phyloP scores from a whole-genome alignment of 2,329 filamentous ascomycete species.

The Pseudogymnoascus sp. region DNA sequence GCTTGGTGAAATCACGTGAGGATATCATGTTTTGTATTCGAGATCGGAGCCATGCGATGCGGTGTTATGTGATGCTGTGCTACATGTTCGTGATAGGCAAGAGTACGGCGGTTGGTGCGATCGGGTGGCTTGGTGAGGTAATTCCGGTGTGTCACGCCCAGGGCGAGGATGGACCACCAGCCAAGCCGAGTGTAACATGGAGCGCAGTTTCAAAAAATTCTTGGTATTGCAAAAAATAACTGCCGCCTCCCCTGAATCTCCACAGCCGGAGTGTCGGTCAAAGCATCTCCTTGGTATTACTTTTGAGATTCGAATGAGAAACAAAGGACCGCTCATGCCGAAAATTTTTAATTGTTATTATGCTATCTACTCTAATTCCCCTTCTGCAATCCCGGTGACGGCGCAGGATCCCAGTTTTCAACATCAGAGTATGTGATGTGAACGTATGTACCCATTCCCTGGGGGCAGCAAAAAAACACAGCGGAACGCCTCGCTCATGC shows the following conservation, averaged over 20 bases:
- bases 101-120: neutral
- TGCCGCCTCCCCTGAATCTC: neutral
- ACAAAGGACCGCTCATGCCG: neutral
- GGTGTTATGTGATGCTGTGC: neutral
- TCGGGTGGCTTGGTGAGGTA: neutral
- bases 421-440: conserved; percentile 2
- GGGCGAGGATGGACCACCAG: neutral
- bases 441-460: neutral
- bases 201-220: neutral
- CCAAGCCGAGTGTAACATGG: neutral
- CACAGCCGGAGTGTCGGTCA: neutral
- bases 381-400: neutral
- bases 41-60: neutral
- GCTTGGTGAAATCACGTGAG: neutral
- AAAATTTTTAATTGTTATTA: conserved; percentile 1
- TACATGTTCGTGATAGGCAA: neutral
- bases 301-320: neutral
- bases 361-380: conserved; percentile 6
- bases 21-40: neutral
- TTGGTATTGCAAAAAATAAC: neutral
- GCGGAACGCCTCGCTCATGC: conserved; percentile 1
- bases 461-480: neutral
- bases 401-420: neutral
- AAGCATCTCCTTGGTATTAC: neutral
- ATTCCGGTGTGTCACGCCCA: neutral